A percentile compares a stretch with the other conserved stretches of the same genome.
These are phyloP conservation scores for Hygrophila difformis DNA, from an alignment of 257 asterid species.

Conservation along the genomic window DNA sequence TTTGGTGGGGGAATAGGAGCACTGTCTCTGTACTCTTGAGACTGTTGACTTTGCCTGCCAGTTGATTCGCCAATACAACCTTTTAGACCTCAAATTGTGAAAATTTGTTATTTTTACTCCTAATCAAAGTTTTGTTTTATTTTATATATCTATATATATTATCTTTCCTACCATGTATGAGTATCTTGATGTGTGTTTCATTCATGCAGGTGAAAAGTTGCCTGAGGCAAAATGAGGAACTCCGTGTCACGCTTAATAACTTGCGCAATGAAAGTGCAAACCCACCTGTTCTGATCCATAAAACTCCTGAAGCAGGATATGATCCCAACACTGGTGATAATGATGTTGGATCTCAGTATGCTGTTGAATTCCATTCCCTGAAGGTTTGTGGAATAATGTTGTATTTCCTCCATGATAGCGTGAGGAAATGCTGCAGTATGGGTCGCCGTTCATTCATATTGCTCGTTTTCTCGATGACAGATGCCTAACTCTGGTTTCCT, in stretches of 20 bases:
- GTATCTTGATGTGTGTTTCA: constrained; percentile 9
- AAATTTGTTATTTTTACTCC: no score
- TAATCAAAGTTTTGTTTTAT: not conserved
- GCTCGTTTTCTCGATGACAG: not conserved
- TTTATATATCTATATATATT: not conserved
- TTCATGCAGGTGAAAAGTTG: constrained; percentile 65
- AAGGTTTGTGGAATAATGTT: constrained; percentile 40
- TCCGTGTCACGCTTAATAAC: constrained; percentile 59
- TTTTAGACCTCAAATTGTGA: no score
- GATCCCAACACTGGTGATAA: constrained; percentile 30
- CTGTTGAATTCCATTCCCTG: constrained; percentile 45
- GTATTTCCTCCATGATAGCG: no score
- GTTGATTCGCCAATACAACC: no score
- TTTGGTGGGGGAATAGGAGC: no score
- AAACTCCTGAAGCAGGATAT: constrained; percentile 22
- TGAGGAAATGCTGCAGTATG: no score
- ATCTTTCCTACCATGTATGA: not conserved
- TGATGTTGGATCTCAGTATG: constrained; percentile 24
- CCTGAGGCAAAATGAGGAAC: constrained; percentile 75
- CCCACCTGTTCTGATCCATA: constrained; percentile 27
- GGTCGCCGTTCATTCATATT: not conserved
- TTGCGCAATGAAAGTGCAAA: constrained; percentile 54
- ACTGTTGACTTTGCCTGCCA: no score
- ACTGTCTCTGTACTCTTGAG: not conserved
- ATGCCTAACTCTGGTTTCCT: not conserved